Conservation (phyloP, 345 rosid species). For the Brassica juncea region DNA sequence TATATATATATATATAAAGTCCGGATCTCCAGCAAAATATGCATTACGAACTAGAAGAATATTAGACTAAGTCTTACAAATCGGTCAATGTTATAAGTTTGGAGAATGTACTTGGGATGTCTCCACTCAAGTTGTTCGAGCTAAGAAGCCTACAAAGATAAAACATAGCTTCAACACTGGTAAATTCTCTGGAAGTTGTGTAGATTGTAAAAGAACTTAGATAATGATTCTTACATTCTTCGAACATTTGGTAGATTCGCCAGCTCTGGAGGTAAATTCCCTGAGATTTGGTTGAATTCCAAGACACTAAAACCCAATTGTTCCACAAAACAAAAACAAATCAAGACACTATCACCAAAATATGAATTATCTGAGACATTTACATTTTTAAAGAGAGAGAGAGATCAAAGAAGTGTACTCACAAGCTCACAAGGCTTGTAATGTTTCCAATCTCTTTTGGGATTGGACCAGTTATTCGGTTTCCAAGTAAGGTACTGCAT, state of each 20-base stretch:
- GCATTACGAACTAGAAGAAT: not conserved
- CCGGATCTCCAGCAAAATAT: not conserved
- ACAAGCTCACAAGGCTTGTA: conserved; percentile 48
- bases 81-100: conserved; percentile 46
- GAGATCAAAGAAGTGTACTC: conserved; percentile 23
- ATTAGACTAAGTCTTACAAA: conserved; percentile 41
- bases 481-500: conserved; percentile 51
- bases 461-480: conserved; percentile 52
- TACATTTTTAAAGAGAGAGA: not conserved
- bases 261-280: conserved; percentile 47
- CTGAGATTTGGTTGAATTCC: conserved; percentile 47
- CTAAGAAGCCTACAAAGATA: conserved; percentile 40
- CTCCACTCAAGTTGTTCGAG: conserved; percentile 56
- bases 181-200: conserved; percentile 1
- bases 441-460: conserved; percentile 57
- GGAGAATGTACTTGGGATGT: conserved; percentile 52
- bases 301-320: conserved; percentile 22
- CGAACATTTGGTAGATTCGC: conserved; percentile 34
- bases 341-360: not conserved
- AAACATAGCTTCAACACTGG: conserved; percentile 10
- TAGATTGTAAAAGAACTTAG: not conserved
- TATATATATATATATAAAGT: not conserved
- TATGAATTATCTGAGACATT: not conserved
- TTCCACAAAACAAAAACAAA: not conserved
- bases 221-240: conserved; percentile 30